A percentile compares a stretch with the other conserved stretches of the same genome.
Conservation (phyloP, 2,329 filamentous ascomycete species). For the Blastomyces gilchristii region DNA sequence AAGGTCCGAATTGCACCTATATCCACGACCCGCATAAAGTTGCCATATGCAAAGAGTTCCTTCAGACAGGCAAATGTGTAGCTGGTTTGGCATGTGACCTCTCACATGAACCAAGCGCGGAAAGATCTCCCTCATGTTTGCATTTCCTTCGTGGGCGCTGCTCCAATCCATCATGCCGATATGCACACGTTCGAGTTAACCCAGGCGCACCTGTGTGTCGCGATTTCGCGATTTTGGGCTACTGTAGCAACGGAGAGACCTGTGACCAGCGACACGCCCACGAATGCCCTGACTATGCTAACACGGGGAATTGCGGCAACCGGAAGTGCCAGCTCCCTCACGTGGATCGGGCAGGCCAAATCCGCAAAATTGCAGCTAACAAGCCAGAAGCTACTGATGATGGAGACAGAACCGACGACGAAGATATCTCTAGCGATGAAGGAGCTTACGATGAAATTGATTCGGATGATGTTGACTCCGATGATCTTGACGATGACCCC, state of each 20-base stretch:
- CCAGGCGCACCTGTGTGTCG: constrained; percentile 71
- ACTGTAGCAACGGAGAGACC: constrained; percentile 68
- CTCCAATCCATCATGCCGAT: constrained; percentile 74
- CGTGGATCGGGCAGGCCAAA: constrained; percentile 75
- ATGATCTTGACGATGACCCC: constrained; percentile 40
- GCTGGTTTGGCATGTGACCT: constrained; percentile 76
- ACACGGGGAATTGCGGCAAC: constrained; percentile 71
- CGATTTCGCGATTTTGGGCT: constrained; percentile 75
- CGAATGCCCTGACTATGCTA: constrained; percentile 93
- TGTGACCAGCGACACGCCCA: constrained; percentile 79
- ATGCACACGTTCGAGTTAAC: constrained; percentile 72
- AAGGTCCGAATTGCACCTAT: constrained; percentile 69
- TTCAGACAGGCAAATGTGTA: constrained; percentile 67
- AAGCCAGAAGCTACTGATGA: constrained; percentile 24
- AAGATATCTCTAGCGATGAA: constrained; percentile 69
- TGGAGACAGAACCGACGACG: constrained; percentile 29
- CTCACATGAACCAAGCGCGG: constrained; percentile 72
- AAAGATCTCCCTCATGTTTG: constrained; percentile 78
- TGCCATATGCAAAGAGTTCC: constrained; percentile 78
- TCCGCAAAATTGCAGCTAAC: constrained; percentile 48
- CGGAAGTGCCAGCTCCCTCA: constrained; percentile 78
- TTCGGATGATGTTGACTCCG: constrained; percentile 71
- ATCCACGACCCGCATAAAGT: constrained; percentile 78
- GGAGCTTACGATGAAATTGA: constrained; percentile 54
- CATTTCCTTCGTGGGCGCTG: constrained; percentile 87